phyloP scores from a whole-genome alignment of 352 stramenopile species.

The Pythium catenulatum region DNA sequence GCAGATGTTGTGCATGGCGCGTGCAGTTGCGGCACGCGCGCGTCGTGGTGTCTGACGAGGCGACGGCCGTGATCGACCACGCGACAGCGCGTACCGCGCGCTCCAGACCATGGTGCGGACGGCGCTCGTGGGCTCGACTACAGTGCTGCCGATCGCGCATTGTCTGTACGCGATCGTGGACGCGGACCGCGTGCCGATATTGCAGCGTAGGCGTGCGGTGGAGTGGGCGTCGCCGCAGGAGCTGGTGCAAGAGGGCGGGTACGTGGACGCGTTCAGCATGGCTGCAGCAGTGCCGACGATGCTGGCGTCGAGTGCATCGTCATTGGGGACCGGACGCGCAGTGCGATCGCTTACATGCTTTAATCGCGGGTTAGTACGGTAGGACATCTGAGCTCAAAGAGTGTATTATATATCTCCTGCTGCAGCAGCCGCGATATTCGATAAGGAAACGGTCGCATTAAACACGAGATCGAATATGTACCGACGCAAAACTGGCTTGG shows the following conservation, averaged over 20 bases:
- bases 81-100: conserved; percentile 72
- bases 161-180: neutral
- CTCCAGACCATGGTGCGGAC: conserved; percentile 86
- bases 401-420: too few species aligned
- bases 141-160: conserved; percentile 94
- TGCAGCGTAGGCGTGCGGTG: conserved; percentile 86
- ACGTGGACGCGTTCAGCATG: too few species aligned
- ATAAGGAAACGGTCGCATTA: too few species aligned
- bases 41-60: conserved; percentile 88
- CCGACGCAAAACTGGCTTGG: too few species aligned
- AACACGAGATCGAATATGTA: too few species aligned
- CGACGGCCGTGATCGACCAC: conserved; percentile 85
- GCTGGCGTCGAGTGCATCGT: too few species aligned
- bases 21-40: conserved; percentile 91
- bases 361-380: too few species aligned
- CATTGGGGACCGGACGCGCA: too few species aligned
- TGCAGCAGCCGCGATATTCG: too few species aligned
- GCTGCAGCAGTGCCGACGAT: too few species aligned
- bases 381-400: too few species aligned
- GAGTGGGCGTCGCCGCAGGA: conserved; percentile 90
- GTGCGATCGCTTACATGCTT: too few species aligned
- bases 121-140: conserved; percentile 94
- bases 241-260: conserved; percentile 68
- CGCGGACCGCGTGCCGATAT: conserved; percentile 9
- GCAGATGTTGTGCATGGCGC: conserved; percentile 73